These are phyloP conservation scores for Calonectria pteridis DNA, from an alignment of 2,329 filamentous ascomycete genomes.

Conservation along the genomic window DNA sequence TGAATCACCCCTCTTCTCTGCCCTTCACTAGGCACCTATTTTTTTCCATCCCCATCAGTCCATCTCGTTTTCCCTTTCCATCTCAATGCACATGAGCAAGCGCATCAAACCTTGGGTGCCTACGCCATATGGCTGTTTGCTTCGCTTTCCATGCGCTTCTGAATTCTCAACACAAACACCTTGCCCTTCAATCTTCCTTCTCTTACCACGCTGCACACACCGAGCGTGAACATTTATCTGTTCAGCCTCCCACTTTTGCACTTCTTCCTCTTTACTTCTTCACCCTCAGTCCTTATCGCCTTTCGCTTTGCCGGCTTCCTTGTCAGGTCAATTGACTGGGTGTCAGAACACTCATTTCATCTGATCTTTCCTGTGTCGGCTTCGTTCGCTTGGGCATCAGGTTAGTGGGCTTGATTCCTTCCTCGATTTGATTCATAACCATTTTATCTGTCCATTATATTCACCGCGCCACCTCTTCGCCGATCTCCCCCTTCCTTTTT, in stretches of 20 bases:
- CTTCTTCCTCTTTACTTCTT: background rate
- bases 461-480: background rate
- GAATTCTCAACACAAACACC: background rate
- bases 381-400: background rate
- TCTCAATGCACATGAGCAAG: background rate
- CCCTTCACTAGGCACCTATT: background rate
- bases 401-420: background rate
- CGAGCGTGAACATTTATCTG: background rate
- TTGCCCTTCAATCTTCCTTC: background rate
- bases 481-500: background rate
- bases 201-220: background rate
- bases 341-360: background rate
- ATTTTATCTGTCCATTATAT: background rate
- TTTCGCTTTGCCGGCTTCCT: background rate
- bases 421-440: background rate
- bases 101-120: background rate
- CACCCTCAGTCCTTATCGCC: no score
- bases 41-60: background rate
- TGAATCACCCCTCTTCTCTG: background rate
- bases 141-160: background rate
- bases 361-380: background rate
- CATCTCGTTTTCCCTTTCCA: background rate
- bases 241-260: background rate
- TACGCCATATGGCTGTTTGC: background rate
- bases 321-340: background rate